Conservation (phyloP, 2,329 filamentous ascomycete genomes). For the Ophiostoma piceae region DNA sequence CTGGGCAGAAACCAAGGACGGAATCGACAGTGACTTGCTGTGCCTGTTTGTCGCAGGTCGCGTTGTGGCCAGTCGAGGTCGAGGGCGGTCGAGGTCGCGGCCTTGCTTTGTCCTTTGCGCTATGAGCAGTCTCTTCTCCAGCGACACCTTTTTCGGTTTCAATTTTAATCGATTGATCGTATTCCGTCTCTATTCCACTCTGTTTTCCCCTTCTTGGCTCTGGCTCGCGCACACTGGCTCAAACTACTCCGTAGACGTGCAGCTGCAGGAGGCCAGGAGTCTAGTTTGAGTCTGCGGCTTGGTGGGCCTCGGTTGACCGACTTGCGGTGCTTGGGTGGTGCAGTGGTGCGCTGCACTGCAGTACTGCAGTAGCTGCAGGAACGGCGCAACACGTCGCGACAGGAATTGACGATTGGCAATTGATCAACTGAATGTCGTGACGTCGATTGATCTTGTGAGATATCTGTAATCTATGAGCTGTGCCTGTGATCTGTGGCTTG, state of each 20-base stretch:
- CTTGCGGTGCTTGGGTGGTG: neutral
- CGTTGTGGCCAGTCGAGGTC: neutral
- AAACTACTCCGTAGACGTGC: conserved; percentile 7
- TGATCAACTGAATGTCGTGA: neutral
- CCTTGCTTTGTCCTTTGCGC: neutral
- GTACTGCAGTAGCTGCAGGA: conserved; percentile 6
- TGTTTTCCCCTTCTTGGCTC: neutral
- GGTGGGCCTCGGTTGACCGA: conserved; percentile 6
- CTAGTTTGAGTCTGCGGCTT: conserved; percentile 2
- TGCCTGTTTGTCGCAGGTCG: neutral
- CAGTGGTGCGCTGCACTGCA: conserved; percentile 6
- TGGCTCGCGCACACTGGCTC: neutral
- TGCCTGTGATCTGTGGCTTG: neutral
- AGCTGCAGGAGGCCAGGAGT: conserved; percentile 13
- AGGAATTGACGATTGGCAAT: neutral
- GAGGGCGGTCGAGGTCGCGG: neutral
- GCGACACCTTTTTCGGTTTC: neutral
- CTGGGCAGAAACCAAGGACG: neutral
- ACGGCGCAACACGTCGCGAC: neutral
- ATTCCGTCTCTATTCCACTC: neutral
- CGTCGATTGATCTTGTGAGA: neutral
- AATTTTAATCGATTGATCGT: neutral
- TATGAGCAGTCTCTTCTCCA: neutral
- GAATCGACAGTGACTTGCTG: neutral
- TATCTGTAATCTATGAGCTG: neutral